These are phyloP conservation scores for Pseudogymnoascus sp. DNA, from an alignment of 2,329 filamentous ascomycete genomes.

Conservation along the genomic window DNA sequence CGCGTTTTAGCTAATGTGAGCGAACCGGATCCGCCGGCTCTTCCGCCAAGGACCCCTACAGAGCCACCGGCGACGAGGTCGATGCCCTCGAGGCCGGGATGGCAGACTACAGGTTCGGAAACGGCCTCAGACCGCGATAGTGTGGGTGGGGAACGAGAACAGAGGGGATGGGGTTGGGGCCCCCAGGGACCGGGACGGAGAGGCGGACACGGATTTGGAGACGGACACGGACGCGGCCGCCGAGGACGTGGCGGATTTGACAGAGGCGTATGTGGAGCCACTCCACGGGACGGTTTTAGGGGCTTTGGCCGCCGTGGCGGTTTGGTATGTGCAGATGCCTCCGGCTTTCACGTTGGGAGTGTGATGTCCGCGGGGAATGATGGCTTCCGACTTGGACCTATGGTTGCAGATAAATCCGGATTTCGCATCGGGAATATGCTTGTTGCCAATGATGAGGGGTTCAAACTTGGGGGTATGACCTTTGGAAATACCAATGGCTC, in stretches of 20 bases:
- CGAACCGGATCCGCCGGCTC: slow-evolving; percentile 13
- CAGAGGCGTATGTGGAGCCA: not conserved
- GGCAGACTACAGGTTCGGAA: slow-evolving; percentile 24
- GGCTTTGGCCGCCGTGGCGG: not conserved
- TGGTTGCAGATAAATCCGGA: slow-evolving; percentile 21
- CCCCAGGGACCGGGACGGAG: not conserved
- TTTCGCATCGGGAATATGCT: slow-evolving; percentile 19
- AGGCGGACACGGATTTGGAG: not conserved
- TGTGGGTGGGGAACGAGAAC: slow-evolving; percentile 16
- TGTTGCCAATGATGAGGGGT: slow-evolving; percentile 35
- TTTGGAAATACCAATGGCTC: not conserved
- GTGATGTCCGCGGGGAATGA: not conserved
- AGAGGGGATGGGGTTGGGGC: not conserved
- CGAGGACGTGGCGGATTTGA: not conserved
- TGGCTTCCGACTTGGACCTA: slow-evolving; percentile 19
- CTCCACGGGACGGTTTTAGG: not conserved
- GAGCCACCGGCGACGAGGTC: slow-evolving; percentile 26
- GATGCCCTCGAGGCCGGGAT: not conserved
- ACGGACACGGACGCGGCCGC: not conserved
- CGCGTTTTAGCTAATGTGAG: slow-evolving; percentile 26
- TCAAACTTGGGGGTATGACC: slow-evolving; percentile 25
- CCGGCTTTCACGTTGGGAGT: not conserved
- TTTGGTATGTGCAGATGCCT: not conserved
- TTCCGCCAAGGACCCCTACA: slow-evolving; percentile 8
- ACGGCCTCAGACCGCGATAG: slow-evolving; percentile 21